Evolutionary conservation across 2,329 filamentous ascomycete species (phyloP), one percentile per base, ranked within the genome.

Genomic region (Domatiomyces catenatus): DNA sequence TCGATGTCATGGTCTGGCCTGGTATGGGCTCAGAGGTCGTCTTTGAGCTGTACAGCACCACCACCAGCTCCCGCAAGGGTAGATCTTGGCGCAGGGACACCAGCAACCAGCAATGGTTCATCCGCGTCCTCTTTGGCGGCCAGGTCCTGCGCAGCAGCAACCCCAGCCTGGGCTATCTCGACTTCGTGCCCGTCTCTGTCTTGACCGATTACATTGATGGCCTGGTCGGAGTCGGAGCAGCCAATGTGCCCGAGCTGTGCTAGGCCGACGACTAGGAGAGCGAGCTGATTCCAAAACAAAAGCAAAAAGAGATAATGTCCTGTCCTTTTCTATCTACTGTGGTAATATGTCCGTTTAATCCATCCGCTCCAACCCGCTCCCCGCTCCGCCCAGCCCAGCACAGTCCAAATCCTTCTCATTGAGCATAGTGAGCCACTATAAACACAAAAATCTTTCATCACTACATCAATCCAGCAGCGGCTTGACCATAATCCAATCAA

Each of bases 11-110:
- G 84, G 79, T 87, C 1, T 90, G 85, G 85, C 85, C 85, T 0
- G 85, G 85, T 0, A 88, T 90, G 84, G 85, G 85, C 0, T 72
- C 78, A 8, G 85, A 90, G 66, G 72, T 90, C 0, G 76, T 88
- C 0, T 87, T 89, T 62, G 85, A 90, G 68, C 62, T 89, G 26
- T 88, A 80, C 60, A 69, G 65, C 71, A 69, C 58, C 62, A 63
- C 43, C 55, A 60, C n/a, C 56, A 60, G 56, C 61, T 60, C 8
- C 10, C 5, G 32, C 32, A 15, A 4, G 2, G 15, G 48, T n/a
- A n/a, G n/a, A n/a, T n/a, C n/a, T n/a, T n/a, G n/a, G 6, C 22
- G 6, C 22, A 6, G 22, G 47, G 53, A n/a, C 32, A 39, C 32
- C 3, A 39, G 32, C 10, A 39, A 5, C 32, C 32, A 15, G 47